Evolutionary conservation across 2,329 filamentous ascomycete species (phyloP).

Genomic region (Triangularia verruculosa): DNA sequence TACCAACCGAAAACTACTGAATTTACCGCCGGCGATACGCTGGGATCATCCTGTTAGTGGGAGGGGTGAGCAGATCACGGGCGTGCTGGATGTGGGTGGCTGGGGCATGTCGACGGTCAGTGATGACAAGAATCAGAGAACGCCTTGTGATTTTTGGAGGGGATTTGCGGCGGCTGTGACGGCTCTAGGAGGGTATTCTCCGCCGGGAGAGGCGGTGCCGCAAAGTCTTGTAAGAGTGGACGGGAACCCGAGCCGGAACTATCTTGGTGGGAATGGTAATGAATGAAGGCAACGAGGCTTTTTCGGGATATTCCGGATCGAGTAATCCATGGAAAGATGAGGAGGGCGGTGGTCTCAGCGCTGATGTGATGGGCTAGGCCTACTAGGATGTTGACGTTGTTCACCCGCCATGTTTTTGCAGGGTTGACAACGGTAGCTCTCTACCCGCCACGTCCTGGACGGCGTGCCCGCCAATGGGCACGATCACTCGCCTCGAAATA

Average conservation of each 20-base stretch:
- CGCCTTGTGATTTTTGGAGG: slow-evolving; percentile 37
- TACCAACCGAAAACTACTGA: slow-evolving; percentile 30
- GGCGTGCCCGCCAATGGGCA: too few relatives aligned
- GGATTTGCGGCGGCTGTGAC: slow-evolving; percentile 31
- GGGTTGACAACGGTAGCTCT: too few relatives aligned
- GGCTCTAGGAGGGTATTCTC: slow-evolving; percentile 33
- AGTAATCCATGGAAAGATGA: too few relatives aligned
- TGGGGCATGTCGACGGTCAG: slow-evolving; percentile 32
- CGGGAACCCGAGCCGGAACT: slow-evolving; percentile 4
- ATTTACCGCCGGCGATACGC: slow-evolving; percentile 35
- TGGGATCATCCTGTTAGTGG: slow-evolving; percentile 34
- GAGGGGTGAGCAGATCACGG: slow-evolving; percentile 27
- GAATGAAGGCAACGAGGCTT: background rate
- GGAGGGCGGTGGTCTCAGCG: too few relatives aligned
- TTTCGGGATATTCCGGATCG: too few relatives aligned
- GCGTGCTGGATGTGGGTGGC: slow-evolving; percentile 36
- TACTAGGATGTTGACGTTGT: too few relatives aligned
- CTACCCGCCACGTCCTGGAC: too few relatives aligned
- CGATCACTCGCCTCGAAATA: too few relatives aligned
- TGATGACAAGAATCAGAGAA: slow-evolving; percentile 31
- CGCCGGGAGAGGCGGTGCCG: slow-evolving; percentile 26
- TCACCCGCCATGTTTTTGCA: too few relatives aligned
- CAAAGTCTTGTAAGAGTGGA: slow-evolving; percentile 5
- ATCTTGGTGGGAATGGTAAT: background rate
- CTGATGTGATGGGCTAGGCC: too few relatives aligned